Percentiles rank a stretch among this genome's conserved stretches.
Conservation (phyloP, 345 rosid genomes). For the Salix caprea region DNA sequence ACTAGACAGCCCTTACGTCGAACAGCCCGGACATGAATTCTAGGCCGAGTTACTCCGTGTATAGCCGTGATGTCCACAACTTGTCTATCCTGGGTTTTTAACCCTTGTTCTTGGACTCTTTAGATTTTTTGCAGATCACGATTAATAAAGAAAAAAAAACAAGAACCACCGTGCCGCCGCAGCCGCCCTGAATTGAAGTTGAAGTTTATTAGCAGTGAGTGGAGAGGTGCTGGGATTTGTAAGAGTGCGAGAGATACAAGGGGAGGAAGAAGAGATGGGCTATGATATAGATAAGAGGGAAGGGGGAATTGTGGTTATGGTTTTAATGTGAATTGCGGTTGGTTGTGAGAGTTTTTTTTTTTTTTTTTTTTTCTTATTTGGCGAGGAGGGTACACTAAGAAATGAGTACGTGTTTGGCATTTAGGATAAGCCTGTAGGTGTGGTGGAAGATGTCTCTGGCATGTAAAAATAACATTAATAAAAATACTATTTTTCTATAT, state of each 20-base stretch:
- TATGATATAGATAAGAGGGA: background rate
- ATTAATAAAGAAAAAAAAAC: background rate
- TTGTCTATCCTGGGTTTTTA: slow-evolving; percentile 22
- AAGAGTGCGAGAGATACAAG: background rate
- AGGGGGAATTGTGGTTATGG: background rate
- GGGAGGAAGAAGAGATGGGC: background rate
- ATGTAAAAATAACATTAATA: too few relatives aligned
- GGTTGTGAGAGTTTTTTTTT: too few relatives aligned
- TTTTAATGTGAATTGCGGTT: background rate
- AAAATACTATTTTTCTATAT: too few relatives aligned
- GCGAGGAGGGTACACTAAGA: too few relatives aligned
- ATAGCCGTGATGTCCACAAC: slow-evolving; percentile 98
- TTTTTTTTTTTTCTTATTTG: too few relatives aligned
- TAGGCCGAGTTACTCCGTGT: slow-evolving; percentile 55
- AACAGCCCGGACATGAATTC: slow-evolving; percentile 69
- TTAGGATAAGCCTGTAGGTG: too few relatives aligned
- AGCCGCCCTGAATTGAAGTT: background rate
- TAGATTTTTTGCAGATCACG: background rate
- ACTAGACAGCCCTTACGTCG: slow-evolving; percentile 82
- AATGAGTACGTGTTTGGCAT: background rate
- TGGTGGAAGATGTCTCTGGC: too few relatives aligned
- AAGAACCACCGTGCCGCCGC: too few relatives aligned
- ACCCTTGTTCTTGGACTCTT: background rate
- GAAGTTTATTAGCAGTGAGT: background rate
- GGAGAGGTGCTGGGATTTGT: background rate